These are phyloP conservation scores for Suhomyces yuchorum DNA, from an alignment of 1,139 yeast species.

Conservation along the genomic window DNA sequence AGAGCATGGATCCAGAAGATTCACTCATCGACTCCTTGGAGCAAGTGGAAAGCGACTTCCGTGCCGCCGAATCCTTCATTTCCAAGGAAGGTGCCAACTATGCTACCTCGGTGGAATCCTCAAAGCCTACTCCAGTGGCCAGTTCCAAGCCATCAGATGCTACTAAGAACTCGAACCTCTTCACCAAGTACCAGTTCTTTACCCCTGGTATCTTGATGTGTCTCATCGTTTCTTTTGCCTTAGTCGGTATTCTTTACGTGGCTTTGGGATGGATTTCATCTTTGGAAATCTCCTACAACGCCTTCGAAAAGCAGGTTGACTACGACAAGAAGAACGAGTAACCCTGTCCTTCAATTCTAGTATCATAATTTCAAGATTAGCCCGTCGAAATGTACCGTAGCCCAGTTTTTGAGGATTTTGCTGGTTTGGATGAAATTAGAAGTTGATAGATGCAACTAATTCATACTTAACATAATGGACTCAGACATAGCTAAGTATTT, in stretches of 20 bases:
- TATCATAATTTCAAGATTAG: slow-evolving; percentile 2
- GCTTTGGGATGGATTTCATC: slow-evolving; percentile 65
- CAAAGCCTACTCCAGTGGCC: slow-evolving; percentile 5
- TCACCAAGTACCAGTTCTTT: slow-evolving; percentile 47
- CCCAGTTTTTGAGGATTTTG: no score
- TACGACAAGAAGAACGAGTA: slow-evolving; percentile 61
- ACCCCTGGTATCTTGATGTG: slow-evolving; percentile 68
- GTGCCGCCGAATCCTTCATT: slow-evolving; percentile 36
- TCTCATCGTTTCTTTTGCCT: slow-evolving; percentile 55
- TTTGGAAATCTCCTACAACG: slow-evolving; percentile 66
- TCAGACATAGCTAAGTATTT: background rate
- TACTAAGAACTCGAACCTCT: slow-evolving; percentile 26
- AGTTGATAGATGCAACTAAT: background rate
- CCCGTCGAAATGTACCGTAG: background rate
- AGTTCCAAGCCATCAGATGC: slow-evolving; percentile 9
- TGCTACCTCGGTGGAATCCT: slow-evolving; percentile 25
- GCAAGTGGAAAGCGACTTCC: slow-evolving; percentile 39
- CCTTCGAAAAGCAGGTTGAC: slow-evolving; percentile 71
- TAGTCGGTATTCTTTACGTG: slow-evolving; percentile 51
- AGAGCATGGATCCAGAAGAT: slow-evolving; percentile 6
- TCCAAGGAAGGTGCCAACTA: slow-evolving; percentile 30
- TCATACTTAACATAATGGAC: background rate
- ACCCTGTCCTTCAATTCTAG: slow-evolving; percentile 4
- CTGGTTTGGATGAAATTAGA: background rate
- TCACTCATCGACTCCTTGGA: slow-evolving; percentile 24